A percentile compares a stretch with the other conserved stretches of the same genome.
Evolutionary conservation across 192 early-diverging fungal genomes (phyloP).

Genomic region (Entophlyctis helioformis): DNA sequence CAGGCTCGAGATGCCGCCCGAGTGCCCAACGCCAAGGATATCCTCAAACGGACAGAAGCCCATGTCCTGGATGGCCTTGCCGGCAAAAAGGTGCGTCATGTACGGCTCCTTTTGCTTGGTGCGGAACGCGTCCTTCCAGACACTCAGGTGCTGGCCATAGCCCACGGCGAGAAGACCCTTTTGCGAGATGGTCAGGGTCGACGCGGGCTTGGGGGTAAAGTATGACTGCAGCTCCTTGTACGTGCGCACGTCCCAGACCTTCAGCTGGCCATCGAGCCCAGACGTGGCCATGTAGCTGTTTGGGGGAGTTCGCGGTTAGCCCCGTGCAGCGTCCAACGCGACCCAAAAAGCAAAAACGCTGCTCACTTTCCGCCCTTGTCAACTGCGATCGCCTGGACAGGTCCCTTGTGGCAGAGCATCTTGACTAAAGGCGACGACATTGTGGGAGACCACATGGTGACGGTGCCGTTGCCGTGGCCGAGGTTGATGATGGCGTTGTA

Average conservation of each 20-base stretch:
- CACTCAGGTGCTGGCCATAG: conserved; percentile 61
- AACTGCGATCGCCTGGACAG: conserved; percentile 73
- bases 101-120: conserved; percentile 73
- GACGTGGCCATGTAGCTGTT: conserved; percentile 83
- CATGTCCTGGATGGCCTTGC: conserved; percentile 36
- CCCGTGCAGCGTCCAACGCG: too few relatives aligned
- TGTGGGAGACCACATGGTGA: conserved; percentile 84
- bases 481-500: conserved; percentile 81
- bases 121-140: conserved; percentile 79
- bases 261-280: conserved; percentile 80
- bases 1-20: conserved; percentile 61
- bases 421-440: conserved; percentile 78
- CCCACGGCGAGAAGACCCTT: conserved; percentile 73
- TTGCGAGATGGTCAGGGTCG: conserved; percentile 71
- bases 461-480: conserved; percentile 78
- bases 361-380: conserved; percentile 41
- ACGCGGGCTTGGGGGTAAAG: conserved; percentile 62
- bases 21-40: conserved; percentile 77
- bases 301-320: too few relatives aligned
- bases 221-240: conserved; percentile 75
- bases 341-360: too few relatives aligned
- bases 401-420: conserved; percentile 84
- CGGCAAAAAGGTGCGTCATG: conserved; percentile 64
- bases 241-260: conserved; percentile 86
- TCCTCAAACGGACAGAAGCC: conserved; percentile 93